Evolutionary conservation across 768 basidiomycete genomes (phyloP), one percentile per base, ranked within the genome.

Genomic region (Calocybe cyanea): DNA sequence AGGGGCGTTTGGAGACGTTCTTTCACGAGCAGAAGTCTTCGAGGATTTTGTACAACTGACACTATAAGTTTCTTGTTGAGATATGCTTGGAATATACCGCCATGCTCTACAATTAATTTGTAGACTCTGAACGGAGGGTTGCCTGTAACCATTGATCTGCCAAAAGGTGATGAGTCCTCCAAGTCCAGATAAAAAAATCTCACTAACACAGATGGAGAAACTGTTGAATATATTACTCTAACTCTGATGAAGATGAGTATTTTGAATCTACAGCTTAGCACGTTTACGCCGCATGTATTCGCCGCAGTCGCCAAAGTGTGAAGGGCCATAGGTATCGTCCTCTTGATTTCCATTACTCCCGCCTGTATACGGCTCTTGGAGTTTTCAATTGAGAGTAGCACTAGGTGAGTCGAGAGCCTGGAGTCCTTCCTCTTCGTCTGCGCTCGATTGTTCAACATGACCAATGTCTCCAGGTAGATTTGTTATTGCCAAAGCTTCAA

Each of bases 201-300:
- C 38, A 28, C 25, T 11, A 15, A 41, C n/a, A 13, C 13, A 30
- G 30, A 30, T 14, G 13, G 84, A 70, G 20, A 94, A 53, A 0
- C 85, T 88, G 23, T 72, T 65, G 54, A 98, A 91, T 28, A 96
- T 78, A 46, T 70, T 61, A 32, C 71, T 74, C 30, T 64, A 64
- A 15, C 51, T 7, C 55, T 51, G 2, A 51, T 48, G 14, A 28
- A 77, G 57, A 18, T 67, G 64, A 1, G 65, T 60, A 49, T 92
- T 90, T 66, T 92, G 88, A 4, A 91, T 81, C 55, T 87, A 87
- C 39, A 98, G 62, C 63, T 98, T 98, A 21, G 87, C 85, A 2
- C 95, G 80, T 66, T 97, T 97, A 49, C 92, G 74, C 2, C 73
- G 65, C 91, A 96, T 92, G 59, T 96, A 97, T 58, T 93, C 84